Evolutionary conservation across 495 filamentous ascomycete genomes (phyloP), one percentile per base, ranked within the genome.

Genomic region (Trichoderma erinaceum): DNA sequence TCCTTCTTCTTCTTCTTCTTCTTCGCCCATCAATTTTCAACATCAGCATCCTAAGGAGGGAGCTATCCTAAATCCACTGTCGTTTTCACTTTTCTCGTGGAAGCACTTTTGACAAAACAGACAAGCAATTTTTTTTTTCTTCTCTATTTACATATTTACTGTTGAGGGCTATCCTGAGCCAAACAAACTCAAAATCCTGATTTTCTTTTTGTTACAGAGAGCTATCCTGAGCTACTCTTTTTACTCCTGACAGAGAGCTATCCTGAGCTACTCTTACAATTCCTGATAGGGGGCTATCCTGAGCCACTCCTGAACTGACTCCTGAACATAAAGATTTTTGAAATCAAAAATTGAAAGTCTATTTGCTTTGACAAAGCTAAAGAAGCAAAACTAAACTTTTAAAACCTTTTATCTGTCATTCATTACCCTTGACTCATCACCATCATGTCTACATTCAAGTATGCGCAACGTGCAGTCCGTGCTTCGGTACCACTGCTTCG

Each of bases 91-190:
- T 52, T 10, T 52, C 6, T 52, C 25, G 48, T 7, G 21, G n/a
- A 25, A 23, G 21, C 21, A 48, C 15, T 48, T 10, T 52, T 52
- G n/a, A 52, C 48, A 52, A 18, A 18, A 5, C 10, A 52, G n/a
- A 11, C n/a, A 52, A 23, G 7, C 35, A 38, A 0, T 16, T 48
- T 48, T 48, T 48, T 48, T 13, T 48, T n/a, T 48, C 0, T 13
- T n/a, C 18, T 29, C 29, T 29, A 4, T 29, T 48, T n/a, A 48
- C 21, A 16, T 32, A 13, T 27, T 32, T 58, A 3, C 50, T 21
- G 27, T 61, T 71, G 72, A 72, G 68, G 77, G 66, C 44, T 50
- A 67, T 50, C 44, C 66, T 67, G 66, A 67, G 46, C 61, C 61
- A 35, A 63, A 8, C 15, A 64, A 38, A 41, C 61, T 35, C 29